phyloP scores from a whole-genome alignment of 805 yeast genomes.

The Candida maesae region DNA sequence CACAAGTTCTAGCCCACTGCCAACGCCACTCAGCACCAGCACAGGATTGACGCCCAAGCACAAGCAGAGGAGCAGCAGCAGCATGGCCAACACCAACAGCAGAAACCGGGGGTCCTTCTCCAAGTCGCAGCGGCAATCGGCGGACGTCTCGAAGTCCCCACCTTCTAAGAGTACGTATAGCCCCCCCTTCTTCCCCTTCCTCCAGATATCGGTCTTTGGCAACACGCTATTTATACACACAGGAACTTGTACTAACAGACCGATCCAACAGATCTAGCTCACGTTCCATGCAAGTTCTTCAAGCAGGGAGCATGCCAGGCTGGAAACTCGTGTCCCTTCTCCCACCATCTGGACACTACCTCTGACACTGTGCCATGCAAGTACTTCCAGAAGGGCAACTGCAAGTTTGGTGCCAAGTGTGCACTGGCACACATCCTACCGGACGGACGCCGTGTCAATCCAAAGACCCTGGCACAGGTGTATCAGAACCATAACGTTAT shows the following conservation, averaged over 20 bases:
- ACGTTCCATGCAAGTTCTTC: conserved; percentile 95
- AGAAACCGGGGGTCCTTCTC: conserved; percentile 12
- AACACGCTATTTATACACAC: too few relatives aligned
- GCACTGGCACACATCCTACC: conserved; percentile 90
- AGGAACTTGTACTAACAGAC: too few relatives aligned
- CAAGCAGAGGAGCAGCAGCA: background rate
- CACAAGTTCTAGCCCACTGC: too few relatives aligned
- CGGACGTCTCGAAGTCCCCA: conserved; percentile 25
- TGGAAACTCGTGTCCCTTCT: conserved; percentile 86
- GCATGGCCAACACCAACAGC: conserved; percentile 3
- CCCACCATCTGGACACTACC: conserved; percentile 58
- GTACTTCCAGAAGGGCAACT: conserved; percentile 93
- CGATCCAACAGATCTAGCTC: conserved; percentile 75
- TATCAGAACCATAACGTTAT: conserved; percentile 22
- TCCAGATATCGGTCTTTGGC: background rate
- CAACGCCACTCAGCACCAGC: background rate
- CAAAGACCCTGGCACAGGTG: conserved; percentile 35
- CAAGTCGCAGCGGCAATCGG: conserved; percentile 10
- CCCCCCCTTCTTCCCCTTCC: background rate
- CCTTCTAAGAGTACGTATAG: conserved; percentile 28
- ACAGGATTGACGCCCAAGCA: conserved; percentile 2
- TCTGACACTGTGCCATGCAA: conserved; percentile 69
- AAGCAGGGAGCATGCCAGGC: conserved; percentile 95
- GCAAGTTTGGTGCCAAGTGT: conserved; percentile 92
- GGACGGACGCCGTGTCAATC: conserved; percentile 80